Evolutionary conservation across 768 basidiomycete genomes (phyloP).

Genomic region (Xerocomellus dryophilus): DNA sequence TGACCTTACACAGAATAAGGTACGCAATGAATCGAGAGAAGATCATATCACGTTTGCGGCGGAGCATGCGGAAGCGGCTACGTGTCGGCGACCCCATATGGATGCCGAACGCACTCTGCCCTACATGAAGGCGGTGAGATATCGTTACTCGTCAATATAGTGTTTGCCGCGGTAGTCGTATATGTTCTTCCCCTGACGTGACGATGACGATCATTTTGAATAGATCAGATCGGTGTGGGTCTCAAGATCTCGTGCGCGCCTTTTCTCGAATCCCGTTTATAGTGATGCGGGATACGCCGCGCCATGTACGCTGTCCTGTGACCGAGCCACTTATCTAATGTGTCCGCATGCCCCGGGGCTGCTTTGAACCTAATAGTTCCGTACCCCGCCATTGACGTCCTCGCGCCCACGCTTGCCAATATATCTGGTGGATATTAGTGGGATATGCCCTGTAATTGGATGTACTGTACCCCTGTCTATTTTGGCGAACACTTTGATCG

Average conservation of each 20-base stretch:
- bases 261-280: neutral
- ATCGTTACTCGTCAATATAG: neutral
- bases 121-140: neutral
- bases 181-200: neutral
- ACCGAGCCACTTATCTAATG: neutral
- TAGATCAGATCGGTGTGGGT: constrained; percentile 4
- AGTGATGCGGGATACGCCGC: neutral
- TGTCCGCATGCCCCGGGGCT: neutral
- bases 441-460: neutral
- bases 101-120: neutral
- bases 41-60: constrained; percentile 3
- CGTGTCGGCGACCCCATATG: constrained; percentile 1
- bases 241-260: neutral
- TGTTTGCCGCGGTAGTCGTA: neutral
- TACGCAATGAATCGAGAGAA: constrained; percentile 1
- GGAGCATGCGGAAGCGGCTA: constrained; percentile 5
- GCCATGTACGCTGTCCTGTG: neutral
- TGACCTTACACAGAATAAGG: neutral
- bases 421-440: constrained; percentile 6
- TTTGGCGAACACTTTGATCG: neutral
- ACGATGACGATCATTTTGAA: constrained; percentile 10
- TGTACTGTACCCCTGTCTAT: neutral
- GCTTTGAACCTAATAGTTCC: neutral
- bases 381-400: neutral
- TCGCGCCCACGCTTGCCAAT: neutral